Evolutionary conservation across 2,329 filamentous ascomycete genomes (phyloP).

Genomic region (Cladosporium sp.): DNA sequence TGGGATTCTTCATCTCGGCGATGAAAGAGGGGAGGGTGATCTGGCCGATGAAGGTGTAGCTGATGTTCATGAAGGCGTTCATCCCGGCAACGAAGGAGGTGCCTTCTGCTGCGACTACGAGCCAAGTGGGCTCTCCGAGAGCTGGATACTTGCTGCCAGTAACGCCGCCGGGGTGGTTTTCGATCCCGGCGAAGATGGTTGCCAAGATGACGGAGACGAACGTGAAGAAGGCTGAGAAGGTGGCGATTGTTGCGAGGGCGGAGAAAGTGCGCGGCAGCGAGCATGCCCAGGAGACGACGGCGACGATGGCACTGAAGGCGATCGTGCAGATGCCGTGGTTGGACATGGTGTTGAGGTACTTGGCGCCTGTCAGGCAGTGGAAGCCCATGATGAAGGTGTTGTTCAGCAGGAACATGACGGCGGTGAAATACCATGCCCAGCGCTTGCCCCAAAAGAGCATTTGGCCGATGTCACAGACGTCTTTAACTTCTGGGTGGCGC

Average conservation of each 20-base stretch:
- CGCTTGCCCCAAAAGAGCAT: slow-evolving; percentile 85
- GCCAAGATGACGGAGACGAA: slow-evolving; percentile 84
- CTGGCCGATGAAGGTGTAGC: slow-evolving; percentile 93
- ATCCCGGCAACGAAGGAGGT: slow-evolving; percentile 80
- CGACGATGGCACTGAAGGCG: slow-evolving; percentile 69
- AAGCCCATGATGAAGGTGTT: slow-evolving; percentile 85
- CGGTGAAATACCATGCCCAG: slow-evolving; percentile 65
- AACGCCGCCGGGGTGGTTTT: slow-evolving; percentile 67
- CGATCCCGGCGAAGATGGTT: slow-evolving; percentile 73
- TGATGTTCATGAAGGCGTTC: slow-evolving; percentile 90
- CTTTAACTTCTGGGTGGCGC: slow-evolving; percentile 82
- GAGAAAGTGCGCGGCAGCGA: slow-evolving; percentile 84
- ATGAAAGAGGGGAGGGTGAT: slow-evolving; percentile 94
- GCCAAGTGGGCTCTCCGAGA: slow-evolving; percentile 62
- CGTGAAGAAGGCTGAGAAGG: slow-evolving; percentile 77
- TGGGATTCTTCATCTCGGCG: slow-evolving; percentile 78
- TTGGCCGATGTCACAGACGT: slow-evolving; percentile 93
- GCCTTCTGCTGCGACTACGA: slow-evolving; percentile 61
- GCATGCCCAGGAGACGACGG: slow-evolving; percentile 69
- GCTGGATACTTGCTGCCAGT: slow-evolving; percentile 52
- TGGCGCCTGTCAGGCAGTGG: slow-evolving; percentile 77
- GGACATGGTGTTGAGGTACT: slow-evolving; percentile 87
- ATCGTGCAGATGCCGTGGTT: slow-evolving; percentile 68
- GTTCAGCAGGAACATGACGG: slow-evolving; percentile 87
- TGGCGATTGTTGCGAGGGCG: slow-evolving; percentile 73